Conservation (phyloP, 1,284 basidiomycete genomes). For the Anthracocystis walkeri region DNA sequence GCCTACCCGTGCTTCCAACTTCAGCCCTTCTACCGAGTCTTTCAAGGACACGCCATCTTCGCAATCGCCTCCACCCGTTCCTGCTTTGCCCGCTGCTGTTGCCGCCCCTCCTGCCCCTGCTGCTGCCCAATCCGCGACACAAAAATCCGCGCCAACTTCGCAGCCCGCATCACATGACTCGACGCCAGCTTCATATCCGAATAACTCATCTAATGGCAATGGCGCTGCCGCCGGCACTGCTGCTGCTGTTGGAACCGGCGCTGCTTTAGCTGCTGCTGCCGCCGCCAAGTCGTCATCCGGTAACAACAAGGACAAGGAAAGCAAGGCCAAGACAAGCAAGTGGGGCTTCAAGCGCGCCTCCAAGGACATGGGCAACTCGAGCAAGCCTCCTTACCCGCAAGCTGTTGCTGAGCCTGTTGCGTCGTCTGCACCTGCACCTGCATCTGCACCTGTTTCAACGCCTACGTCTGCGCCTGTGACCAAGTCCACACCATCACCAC, state of each 20-base stretch:
- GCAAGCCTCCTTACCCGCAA: constrained; percentile 40
- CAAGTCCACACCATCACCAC: constrained; percentile 20
- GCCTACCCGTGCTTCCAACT: constrained; percentile 22
- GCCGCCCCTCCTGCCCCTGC: constrained; percentile 7
- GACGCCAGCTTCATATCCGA: constrained; percentile 11
- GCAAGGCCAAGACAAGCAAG: constrained; percentile 39
- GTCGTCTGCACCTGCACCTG: constrained; percentile 9
- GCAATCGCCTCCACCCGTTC: constrained; percentile 41
- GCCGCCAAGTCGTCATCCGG: constrained; percentile 11
- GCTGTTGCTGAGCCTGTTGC: constrained; percentile 26
- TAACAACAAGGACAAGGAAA: constrained; percentile 18
- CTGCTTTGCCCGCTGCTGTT: constrained; percentile 29
- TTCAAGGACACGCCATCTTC: constrained; percentile 34
- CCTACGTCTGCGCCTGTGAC: constrained; percentile 14
- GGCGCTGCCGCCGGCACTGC: constrained; percentile 10
- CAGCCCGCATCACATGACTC: constrained; percentile 12
- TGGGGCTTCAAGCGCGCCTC: constrained; percentile 52
- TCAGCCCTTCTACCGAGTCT: constrained; percentile 34
- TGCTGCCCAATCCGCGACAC: neutral
- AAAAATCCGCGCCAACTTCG: neutral
- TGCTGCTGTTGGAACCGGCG: constrained; percentile 10
- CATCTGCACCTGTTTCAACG: neutral
- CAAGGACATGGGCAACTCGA: constrained; percentile 27
- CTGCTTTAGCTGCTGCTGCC: constrained; percentile 13
- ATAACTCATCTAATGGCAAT: neutral